Percentiles rank a stretch among this genome's conserved stretches.
phyloP scores from a whole-genome alignment of 2,329 filamentous ascomycete species.

The Fonsecaea monophora region DNA sequence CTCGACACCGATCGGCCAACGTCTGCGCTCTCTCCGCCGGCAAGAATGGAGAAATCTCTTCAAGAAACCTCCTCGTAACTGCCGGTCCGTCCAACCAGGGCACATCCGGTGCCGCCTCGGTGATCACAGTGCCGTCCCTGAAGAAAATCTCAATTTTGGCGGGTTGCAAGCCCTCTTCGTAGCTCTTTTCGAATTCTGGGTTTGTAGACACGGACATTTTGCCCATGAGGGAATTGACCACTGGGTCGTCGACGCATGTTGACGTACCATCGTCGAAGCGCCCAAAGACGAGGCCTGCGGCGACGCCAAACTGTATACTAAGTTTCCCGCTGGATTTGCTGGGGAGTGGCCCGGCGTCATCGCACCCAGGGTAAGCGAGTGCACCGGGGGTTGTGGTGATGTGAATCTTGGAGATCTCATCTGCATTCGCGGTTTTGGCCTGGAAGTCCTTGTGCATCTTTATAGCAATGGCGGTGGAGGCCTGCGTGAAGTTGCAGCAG shows the following conservation, averaged over 20 bases:
- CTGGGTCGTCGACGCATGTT: not conserved
- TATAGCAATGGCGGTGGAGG: slow-evolving; percentile 6
- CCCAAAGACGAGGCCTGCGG: slow-evolving; percentile 6
- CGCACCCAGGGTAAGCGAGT: slow-evolving; percentile 18
- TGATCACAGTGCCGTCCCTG: not conserved
- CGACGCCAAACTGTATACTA: slow-evolving; percentile 23
- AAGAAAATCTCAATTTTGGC: not conserved
- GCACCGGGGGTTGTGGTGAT: slow-evolving; percentile 17
- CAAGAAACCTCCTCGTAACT: not conserved
- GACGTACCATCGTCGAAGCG: slow-evolving; percentile 13
- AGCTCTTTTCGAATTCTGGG: not conserved
- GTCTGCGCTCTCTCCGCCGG: not conserved
- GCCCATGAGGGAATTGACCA: not conserved
- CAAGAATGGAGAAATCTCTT: not conserved
- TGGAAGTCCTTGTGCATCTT: slow-evolving; percentile 1
- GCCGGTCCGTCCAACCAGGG: not conserved
- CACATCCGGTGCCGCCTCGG: not conserved
- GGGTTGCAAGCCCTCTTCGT: not conserved
- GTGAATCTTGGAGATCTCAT: slow-evolving; percentile 7
- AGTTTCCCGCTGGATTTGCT: slow-evolving; percentile 16
- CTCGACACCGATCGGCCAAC: not conserved
- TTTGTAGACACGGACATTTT: not conserved
- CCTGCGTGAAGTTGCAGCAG: slow-evolving; percentile 19
- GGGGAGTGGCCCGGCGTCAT: slow-evolving; percentile 12
- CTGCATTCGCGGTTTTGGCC: not conserved